Conservation (phyloP, 371 early-diverging fungal species). For the Rhizopus stolonifer region DNA sequence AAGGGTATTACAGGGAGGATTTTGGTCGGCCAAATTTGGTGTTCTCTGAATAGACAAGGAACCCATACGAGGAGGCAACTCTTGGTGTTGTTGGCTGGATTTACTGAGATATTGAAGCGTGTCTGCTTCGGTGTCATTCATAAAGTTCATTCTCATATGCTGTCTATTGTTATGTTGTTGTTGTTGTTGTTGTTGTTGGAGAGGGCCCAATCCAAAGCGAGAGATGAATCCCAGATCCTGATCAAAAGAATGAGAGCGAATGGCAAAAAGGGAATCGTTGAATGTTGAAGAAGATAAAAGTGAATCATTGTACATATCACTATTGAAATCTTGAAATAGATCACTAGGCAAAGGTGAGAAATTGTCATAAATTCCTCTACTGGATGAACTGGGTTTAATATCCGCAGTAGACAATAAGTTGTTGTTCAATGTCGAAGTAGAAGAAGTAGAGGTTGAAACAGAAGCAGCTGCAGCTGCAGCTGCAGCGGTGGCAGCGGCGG, state of each 20-base stretch:
- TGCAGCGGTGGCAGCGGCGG: neutral
- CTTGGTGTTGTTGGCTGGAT: too few relatives aligned
- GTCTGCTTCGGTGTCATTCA: slow-evolving; percentile 9
- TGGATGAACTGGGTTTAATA: too few relatives aligned
- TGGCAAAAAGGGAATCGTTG: slow-evolving; percentile 27
- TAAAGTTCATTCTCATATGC: slow-evolving; percentile 9
- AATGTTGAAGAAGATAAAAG: slow-evolving; percentile 22
- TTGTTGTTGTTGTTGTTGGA: slow-evolving; percentile 1
- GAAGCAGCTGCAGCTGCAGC: too few relatives aligned
- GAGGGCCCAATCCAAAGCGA: neutral
- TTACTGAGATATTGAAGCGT: neutral
- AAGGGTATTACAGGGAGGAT: slow-evolving; percentile 95
- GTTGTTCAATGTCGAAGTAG: too few relatives aligned
- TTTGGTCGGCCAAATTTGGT: slow-evolving; percentile 78
- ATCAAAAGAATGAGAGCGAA: slow-evolving; percentile 34
- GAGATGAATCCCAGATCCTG: neutral
- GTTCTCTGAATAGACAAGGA: slow-evolving; percentile 1
- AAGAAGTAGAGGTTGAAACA: neutral
- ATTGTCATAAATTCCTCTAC: slow-evolving; percentile 4
- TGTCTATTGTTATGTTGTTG: neutral
- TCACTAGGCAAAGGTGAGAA: slow-evolving; percentile 58
- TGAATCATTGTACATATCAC: slow-evolving; percentile 50
- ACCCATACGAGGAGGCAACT: neutral
- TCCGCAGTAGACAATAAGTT: neutral
- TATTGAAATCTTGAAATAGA: slow-evolving; percentile 53